phyloP scores from a whole-genome alignment of 1,284 basidiomycete species.

The Puccinia novopanici region DNA sequence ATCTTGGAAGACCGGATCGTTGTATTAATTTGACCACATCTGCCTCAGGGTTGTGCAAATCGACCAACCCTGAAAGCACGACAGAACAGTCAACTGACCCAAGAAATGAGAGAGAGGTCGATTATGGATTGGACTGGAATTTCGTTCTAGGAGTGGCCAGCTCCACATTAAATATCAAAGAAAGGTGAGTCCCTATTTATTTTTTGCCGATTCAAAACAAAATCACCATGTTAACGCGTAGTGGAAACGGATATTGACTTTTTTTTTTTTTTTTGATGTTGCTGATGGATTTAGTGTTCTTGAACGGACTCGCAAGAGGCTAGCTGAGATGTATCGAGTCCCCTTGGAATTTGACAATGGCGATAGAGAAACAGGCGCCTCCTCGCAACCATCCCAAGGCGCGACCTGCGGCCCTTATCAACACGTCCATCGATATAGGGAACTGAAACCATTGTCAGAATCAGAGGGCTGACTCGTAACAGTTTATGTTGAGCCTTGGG shows the following conservation, averaged over 20 bases:
- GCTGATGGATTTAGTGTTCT: slow-evolving; percentile 2
- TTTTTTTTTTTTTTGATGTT: not conserved
- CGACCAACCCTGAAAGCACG: not conserved
- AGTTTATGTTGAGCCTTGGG: not conserved
- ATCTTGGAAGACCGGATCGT: not conserved
- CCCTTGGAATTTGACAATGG: not conserved
- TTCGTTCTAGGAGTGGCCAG: slow-evolving; percentile 6
- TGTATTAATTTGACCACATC: not conserved
- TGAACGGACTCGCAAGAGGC: slow-evolving; percentile 10
- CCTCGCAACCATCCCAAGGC: not conserved
- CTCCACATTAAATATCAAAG: not conserved
- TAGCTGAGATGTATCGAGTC: slow-evolving; percentile 23
- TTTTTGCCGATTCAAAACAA: not conserved
- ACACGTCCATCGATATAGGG: not conserved
- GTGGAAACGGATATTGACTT: not conserved
- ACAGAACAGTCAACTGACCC: slow-evolving; percentile 4
- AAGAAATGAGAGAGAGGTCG: not conserved
- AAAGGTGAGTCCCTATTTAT: not conserved
- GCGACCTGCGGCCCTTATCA: not conserved
- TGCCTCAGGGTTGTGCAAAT: not conserved
- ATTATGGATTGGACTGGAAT: slow-evolving; percentile 25
- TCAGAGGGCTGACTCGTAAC: not conserved
- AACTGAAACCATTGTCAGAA: not conserved
- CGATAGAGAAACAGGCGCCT: not conserved
- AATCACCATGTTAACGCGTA: not conserved